phyloP scores from a whole-genome alignment of 2,329 filamentous ascomycete genomes.

The Aureobasidium melanogenum region DNA sequence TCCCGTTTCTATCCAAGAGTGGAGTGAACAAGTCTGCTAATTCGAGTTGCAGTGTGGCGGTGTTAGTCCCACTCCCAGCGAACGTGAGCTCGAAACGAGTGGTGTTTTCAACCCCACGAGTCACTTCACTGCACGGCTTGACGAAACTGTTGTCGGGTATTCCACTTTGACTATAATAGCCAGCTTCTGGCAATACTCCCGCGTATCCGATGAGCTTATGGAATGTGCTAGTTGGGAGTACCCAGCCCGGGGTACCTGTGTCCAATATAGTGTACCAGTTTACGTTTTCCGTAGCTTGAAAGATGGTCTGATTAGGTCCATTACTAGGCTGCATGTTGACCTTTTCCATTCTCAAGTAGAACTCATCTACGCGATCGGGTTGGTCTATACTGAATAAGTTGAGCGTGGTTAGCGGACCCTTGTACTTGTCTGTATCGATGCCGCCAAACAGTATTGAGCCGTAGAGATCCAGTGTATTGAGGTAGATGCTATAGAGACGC shows the following conservation, averaged over 20 bases:
- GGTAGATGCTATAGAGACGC: constrained; percentile 25
- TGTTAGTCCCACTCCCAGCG: not conserved
- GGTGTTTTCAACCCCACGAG: not conserved
- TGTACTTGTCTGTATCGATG: constrained; percentile 24
- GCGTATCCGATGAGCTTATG: constrained; percentile 13
- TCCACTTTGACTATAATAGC: not conserved
- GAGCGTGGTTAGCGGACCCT: constrained; percentile 22
- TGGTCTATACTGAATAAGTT: constrained; percentile 18
- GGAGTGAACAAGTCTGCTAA: constrained; percentile 3
- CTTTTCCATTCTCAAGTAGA: not conserved
- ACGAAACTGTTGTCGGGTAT: not conserved
- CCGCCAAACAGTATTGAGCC: constrained; percentile 29
- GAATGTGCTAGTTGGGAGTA: constrained; percentile 19
- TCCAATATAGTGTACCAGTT: constrained; percentile 21
- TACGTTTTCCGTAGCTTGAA: not conserved
- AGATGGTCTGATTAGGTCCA: not conserved
- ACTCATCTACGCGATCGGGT: not conserved
- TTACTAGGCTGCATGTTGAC: not conserved
- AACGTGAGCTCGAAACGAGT: not conserved
- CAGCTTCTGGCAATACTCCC: not conserved
- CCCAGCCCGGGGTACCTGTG: constrained; percentile 24
- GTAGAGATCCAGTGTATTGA: constrained; percentile 20
- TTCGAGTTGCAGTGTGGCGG: not conserved
- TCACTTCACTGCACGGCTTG: not conserved
- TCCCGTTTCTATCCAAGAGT: not conserved